Percentiles rank a stretch among this genome's conserved stretches.
Conservation (phyloP, 768 basidiomycete species). For the Strobilomyces echinocephalus region DNA sequence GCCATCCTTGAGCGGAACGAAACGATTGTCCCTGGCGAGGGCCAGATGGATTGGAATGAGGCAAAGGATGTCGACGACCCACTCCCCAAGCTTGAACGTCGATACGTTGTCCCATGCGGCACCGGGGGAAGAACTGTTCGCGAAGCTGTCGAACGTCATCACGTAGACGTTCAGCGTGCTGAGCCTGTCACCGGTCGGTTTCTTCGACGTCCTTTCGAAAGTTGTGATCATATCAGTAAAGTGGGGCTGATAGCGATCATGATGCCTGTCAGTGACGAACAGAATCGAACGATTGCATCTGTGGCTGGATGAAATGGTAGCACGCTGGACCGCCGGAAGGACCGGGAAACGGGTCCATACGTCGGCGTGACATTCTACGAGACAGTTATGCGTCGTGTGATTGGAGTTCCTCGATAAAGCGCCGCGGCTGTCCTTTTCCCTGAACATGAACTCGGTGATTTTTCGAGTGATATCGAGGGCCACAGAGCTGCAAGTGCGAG, state of each 20-base stretch:
- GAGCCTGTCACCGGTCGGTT: constrained; percentile 46
- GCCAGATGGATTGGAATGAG: constrained; percentile 64
- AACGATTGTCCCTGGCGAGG: constrained; percentile 54
- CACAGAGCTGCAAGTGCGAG: constrained; percentile 38
- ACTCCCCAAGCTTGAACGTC: constrained; percentile 47
- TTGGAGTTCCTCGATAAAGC: constrained; percentile 14
- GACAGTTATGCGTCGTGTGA: constrained; percentile 39
- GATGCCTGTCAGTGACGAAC: constrained; percentile 40
- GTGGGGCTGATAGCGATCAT: constrained; percentile 35
- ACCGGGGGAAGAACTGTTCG: neutral
- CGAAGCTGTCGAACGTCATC: constrained; percentile 25
- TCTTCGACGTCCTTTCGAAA: constrained; percentile 48
- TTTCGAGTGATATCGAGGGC: constrained; percentile 52
- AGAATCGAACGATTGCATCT: constrained; percentile 34
- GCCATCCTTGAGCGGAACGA: constrained; percentile 57
- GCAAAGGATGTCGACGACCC: constrained; percentile 57
- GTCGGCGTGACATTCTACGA: constrained; percentile 52
- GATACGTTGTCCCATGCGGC: constrained; percentile 29
- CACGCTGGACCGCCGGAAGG: constrained; percentile 44
- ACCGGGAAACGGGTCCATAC: constrained; percentile 61
- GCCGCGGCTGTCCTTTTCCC: constrained; percentile 34
- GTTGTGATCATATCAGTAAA: constrained; percentile 41
- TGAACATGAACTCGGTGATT: constrained; percentile 55
- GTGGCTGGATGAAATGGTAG: constrained; percentile 34
- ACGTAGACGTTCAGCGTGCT: constrained; percentile 33